Evolutionary conservation across 176 grass and related monocot species (phyloP), one percentile per base, ranked within the genome.

Genomic region (Oryza meridionalis): DNA sequence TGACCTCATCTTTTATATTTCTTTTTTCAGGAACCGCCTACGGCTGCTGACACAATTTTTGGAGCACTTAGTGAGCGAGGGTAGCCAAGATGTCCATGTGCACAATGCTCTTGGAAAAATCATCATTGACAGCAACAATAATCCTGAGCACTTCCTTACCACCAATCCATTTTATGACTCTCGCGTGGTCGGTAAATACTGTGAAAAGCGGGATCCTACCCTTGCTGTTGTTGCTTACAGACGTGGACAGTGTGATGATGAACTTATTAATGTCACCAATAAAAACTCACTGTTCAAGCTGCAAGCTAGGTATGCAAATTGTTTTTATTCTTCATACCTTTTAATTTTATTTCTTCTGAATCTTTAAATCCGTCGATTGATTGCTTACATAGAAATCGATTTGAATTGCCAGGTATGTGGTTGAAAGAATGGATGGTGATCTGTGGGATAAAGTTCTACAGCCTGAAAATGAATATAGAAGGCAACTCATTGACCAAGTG

Each of bases 401-500:
- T 85, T 88, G 45, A 81, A 75, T 73, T 89, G 27, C 21, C 79
- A 97, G 95, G 73, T 98, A 98, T 79, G 96, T 98, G 27, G 93
- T 98, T 77, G 91, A 98, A 80, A 98, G 96, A 80, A 98, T 98
- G 96, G 93, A 98, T 88, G 82, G 78, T 85, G 96, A 92, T 90
- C 73, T 98, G 26, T 98, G 96, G 96, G 91, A 95, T 84, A 98
- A 92, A 77, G 93, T 98, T 85, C 96, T 98, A 84, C 87, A 87
- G 24, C 96, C 90, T 82, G 96, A 98, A 65, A 98, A 98, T 88
- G 96, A 98, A 87, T 98, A 95, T 68, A 93, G 96, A 90, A 98
- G 96, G 69, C 96, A 95, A 44, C 87, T 98, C 38, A 98, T 98
- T 77, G 96, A 98, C 80, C 93, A 98, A 92, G 96, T 98, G 85